Evolutionary conservation across 176 grass and related monocot genomes (phyloP).

Genomic region (Aegilops umbellulata): DNA sequence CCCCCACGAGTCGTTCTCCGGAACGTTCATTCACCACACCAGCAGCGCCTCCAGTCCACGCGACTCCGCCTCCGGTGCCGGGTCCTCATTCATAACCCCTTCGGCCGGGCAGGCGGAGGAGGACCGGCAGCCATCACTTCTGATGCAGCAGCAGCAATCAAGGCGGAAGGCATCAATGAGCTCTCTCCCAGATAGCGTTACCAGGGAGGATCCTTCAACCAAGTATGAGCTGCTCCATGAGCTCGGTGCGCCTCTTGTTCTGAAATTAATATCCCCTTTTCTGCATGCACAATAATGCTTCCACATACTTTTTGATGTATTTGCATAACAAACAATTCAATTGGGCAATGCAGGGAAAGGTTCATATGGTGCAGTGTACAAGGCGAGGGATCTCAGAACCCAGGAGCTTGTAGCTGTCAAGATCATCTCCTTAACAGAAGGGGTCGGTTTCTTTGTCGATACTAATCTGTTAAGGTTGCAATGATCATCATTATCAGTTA

Average conservation of each 20-base stretch:
- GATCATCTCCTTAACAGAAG: constrained; percentile 97
- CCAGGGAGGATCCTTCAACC: constrained; percentile 86
- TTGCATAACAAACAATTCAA: constrained; percentile 35
- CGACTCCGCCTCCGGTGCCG: constrained; percentile 28
- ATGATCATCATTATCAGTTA: background rate
- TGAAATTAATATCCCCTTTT: constrained; percentile 21
- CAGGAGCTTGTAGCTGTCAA: constrained; percentile 98
- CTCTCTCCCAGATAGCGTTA: constrained; percentile 75
- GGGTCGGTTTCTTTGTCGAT: constrained; percentile 53
- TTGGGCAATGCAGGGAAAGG: constrained; percentile 77
- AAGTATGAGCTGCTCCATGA: constrained; percentile 98
- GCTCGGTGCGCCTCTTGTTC: constrained; percentile 69
- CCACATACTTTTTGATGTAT: constrained; percentile 3
- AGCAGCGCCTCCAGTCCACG: constrained; percentile 37
- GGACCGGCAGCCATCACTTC: constrained; percentile 39
- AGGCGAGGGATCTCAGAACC: constrained; percentile 94
- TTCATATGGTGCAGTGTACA: constrained; percentile 99
- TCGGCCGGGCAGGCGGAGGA: constrained; percentile 30
- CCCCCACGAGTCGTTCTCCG: constrained; percentile 40
- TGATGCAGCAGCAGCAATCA: constrained; percentile 56
- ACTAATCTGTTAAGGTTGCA: constrained; percentile 14
- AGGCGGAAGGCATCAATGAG: constrained; percentile 79
- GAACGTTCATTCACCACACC: constrained; percentile 38
- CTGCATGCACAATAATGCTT: constrained; percentile 1
- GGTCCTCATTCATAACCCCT: constrained; percentile 74